Base-by-base conservation (phyloP, 805 yeast species). In the Isabelozyma heimii region DNA sequence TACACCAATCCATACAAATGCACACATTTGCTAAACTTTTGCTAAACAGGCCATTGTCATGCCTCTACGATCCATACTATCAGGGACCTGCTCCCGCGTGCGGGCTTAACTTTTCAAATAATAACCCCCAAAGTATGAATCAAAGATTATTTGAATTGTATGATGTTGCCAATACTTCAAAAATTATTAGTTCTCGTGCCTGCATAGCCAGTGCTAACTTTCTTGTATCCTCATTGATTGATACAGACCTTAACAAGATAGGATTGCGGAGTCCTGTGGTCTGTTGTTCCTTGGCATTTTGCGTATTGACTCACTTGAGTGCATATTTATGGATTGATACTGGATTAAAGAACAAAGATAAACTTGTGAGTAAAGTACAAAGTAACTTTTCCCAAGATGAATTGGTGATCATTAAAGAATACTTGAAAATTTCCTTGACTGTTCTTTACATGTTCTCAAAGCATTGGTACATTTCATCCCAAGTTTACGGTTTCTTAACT, bases 1-100 rank as follows among this genome's bases (percentile, higher is more conserved):
- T 79, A 3, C 81, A 77, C 46, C 83, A 80, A 53, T 71, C 82
- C 1, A 66, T 75, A 8, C 65, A 78, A 47, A 59, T 80, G 59
- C 65, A 74, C 46, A 75, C 75, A 49, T 79, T 79, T 59, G 82
- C 83, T 1, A 77, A 75, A 52, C 77, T 80, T n/a, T 79, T 79
- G 53, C 76, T 79, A 3, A 82, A 79, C 58, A 59, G 83, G 48
- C 84, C 83, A 2, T 70, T 79, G 48, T 78, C 83, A 27, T 42
- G 70, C 63, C 28, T 65, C 40, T 37, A 57, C 26, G 60, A 47
- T 10, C 35, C 35, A 4, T 30, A 30, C 3, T 30, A 30, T 30
- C 35, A 30, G 8, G 35, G 35, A 2, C 35, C 35, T 30, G 35
- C 35, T 10, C 35, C 35, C 5, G 10, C 35, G 8, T 30, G 35